These are phyloP conservation scores for Cutaneotrichosporon sp. DNA, from an alignment of 1,284 basidiomycete species.

Conservation along the genomic window DNA sequence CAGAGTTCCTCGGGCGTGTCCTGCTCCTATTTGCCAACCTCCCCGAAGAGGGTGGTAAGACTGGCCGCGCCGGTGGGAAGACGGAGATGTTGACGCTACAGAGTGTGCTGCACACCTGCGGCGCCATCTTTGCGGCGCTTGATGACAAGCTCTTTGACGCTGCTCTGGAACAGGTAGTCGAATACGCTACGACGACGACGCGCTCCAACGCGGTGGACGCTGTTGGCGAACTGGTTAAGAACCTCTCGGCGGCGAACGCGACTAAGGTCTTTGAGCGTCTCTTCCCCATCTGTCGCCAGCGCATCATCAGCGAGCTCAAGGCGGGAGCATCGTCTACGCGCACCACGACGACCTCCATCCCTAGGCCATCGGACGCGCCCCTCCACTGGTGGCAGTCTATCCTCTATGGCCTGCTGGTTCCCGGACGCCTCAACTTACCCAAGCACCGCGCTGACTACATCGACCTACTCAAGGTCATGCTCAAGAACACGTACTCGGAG, in stretches of 20 bases:
- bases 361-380: constrained; percentile 83
- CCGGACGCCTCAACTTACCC: constrained; percentile 37
- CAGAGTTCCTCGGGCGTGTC: constrained; percentile 79
- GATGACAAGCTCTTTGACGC: constrained; percentile 84
- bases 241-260: constrained; percentile 77
- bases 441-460: constrained; percentile 51
- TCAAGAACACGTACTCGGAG: constrained; percentile 81
- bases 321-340: constrained; percentile 88
- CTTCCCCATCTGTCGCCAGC: constrained; percentile 72
- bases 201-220: constrained; percentile 87
- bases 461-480: constrained; percentile 66
- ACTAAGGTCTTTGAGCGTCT: constrained; percentile 76
- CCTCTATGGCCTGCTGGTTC: constrained; percentile 42
- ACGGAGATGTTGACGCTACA: constrained; percentile 46
- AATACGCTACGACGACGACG: constrained; percentile 74
- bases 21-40: constrained; percentile 87
- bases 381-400: constrained; percentile 74
- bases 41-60: constrained; percentile 68
- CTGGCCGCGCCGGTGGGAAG: constrained; percentile 53
- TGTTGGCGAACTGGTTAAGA: constrained; percentile 84
- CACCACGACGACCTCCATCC: constrained; percentile 80
- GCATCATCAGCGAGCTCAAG: constrained; percentile 81
- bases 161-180: constrained; percentile 77
- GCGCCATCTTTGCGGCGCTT: constrained; percentile 78
- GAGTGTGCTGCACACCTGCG: constrained; percentile 47